Evolutionary conservation across 805 yeast species (phyloP).

Genomic region (Ogataea wickerhamii): DNA sequence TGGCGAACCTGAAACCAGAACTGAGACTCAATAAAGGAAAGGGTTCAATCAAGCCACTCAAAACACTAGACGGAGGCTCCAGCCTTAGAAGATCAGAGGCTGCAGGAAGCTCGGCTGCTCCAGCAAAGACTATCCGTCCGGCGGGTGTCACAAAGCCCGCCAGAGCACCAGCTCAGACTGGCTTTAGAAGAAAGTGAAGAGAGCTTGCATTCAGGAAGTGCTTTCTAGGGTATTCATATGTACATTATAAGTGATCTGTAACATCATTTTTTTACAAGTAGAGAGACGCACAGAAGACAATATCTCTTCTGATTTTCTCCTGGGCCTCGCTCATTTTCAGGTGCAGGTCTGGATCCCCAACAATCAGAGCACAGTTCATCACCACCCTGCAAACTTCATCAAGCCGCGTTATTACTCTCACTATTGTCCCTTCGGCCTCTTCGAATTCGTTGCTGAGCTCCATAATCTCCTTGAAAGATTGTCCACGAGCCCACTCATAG

Average conservation of each 20-base stretch:
- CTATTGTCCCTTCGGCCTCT: slow-evolving; percentile 84
- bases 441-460: slow-evolving; percentile 75
- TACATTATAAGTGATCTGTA: slow-evolving; percentile 2
- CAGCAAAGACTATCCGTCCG: slow-evolving; percentile 17
- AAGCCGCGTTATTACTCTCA: slow-evolving; percentile 86
- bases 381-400: slow-evolving; percentile 96
- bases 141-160: slow-evolving; percentile 21
- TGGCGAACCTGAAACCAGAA: slow-evolving; percentile 29
- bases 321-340: slow-evolving; percentile 89
- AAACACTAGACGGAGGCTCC: slow-evolving; percentile 17
- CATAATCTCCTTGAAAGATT: slow-evolving; percentile 88
- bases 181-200: slow-evolving; percentile 14
- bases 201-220: too few species aligned
- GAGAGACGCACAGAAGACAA: slow-evolving; percentile 93
- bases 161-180: slow-evolving; percentile 5
- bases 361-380: slow-evolving; percentile 86
- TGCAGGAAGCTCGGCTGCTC: slow-evolving; percentile 12
- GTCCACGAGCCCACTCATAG: slow-evolving; percentile 97
- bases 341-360: slow-evolving; percentile 89
- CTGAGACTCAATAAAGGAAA: slow-evolving; percentile 31
- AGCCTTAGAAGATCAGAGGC: neutral
- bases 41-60: slow-evolving; percentile 30
- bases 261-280: slow-evolving; percentile 49
- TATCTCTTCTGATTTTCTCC: slow-evolving; percentile 92
- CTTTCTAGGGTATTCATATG: neutral